A percentile compares a stretch with the other conserved stretches of the same genome.
These are phyloP conservation scores for Gaertneriomyces semiglobifer DNA, from an alignment of 192 early-diverging fungal genomes.

Conservation along the genomic window DNA sequence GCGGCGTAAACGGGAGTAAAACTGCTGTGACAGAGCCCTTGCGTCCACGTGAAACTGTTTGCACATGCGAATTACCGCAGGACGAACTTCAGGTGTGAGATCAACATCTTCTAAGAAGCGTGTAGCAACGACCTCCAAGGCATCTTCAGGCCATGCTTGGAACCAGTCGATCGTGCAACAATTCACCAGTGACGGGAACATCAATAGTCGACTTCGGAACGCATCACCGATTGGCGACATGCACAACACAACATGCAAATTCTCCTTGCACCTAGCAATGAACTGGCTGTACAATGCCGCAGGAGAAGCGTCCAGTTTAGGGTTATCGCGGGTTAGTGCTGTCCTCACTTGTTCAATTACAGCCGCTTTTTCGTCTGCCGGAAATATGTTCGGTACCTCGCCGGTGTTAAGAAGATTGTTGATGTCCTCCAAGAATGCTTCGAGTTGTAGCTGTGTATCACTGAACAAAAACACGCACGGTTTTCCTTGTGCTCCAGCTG, in stretches of 20 bases:
- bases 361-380: slow-evolving; percentile 57
- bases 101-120: slow-evolving; percentile 60
- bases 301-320: slow-evolving; percentile 51
- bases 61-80: slow-evolving; percentile 53
- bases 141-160: slow-evolving; percentile 63
- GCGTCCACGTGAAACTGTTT: slow-evolving; percentile 54
- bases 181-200: slow-evolving; percentile 61
- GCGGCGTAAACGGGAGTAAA: slow-evolving; percentile 43
- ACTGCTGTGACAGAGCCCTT: slow-evolving; percentile 46
- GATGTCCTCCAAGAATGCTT: slow-evolving; percentile 59
- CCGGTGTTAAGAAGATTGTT: slow-evolving; percentile 65
- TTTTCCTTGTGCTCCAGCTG: slow-evolving; percentile 53
- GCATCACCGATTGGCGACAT: slow-evolving; percentile 62
- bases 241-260: slow-evolving; percentile 58
- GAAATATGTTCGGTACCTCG: slow-evolving; percentile 60
- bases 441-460: slow-evolving; percentile 55
- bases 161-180: slow-evolving; percentile 67
- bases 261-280: slow-evolving; percentile 56
- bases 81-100: slow-evolving; percentile 39
- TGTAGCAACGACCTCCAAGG: slow-evolving; percentile 53
- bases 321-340: slow-evolving; percentile 49
- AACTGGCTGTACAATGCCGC: slow-evolving; percentile 55
- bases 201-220: slow-evolving; percentile 53
- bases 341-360: slow-evolving; percentile 51
- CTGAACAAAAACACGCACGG: slow-evolving; percentile 56